Percentiles rank a stretch among this genome's conserved stretches.
These are phyloP conservation scores for Erysimum cheiri DNA, from an alignment of 441 rosid species.

Conservation along the genomic window DNA sequence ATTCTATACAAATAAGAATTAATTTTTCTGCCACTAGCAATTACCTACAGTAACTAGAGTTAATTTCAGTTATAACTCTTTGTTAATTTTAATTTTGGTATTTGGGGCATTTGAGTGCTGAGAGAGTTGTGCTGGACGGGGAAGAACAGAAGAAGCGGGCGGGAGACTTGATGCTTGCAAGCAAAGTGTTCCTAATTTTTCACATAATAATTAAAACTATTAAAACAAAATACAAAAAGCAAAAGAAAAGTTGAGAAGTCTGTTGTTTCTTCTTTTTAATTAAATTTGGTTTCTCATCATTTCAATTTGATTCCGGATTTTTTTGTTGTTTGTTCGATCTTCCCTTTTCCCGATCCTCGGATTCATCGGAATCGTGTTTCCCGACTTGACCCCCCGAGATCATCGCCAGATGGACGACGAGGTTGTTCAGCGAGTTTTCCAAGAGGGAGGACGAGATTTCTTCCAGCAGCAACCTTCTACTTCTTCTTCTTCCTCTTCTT, in stretches of 20 bases:
- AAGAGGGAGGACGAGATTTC: constrained; percentile 88
- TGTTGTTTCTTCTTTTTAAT: background rate
- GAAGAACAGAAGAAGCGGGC: constrained; percentile 46
- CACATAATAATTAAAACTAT: background rate
- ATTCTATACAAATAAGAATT: too few relatives aligned
- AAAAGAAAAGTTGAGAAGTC: constrained; percentile 23
- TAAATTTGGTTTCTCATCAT: constrained; percentile 17
- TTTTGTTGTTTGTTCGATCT: constrained; percentile 19
- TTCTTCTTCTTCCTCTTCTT: constrained; percentile 69
- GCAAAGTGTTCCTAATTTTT: constrained; percentile 40
- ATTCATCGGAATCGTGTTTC: constrained; percentile 31
- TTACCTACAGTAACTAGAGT: background rate
- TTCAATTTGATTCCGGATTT: constrained; percentile 23
- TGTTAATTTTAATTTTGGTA: background rate
- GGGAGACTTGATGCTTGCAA: constrained; percentile 47
- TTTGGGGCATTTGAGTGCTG: background rate
- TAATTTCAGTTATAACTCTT: background rate
- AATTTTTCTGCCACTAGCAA: too few relatives aligned
- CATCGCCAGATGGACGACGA: constrained; percentile 77
- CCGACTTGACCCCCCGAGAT: constrained; percentile 24
- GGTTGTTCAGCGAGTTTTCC: constrained; percentile 92
- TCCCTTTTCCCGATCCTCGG: constrained; percentile 12
- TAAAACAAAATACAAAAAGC: constrained; percentile 8
- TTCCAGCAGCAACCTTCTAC: constrained; percentile 87
- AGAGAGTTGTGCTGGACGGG: constrained; percentile 32